Percentiles rank a stretch among this genome's conserved stretches.
These are phyloP conservation scores for Fusarium proliferatum DNA, from an alignment of 2,329 filamentous ascomycete species.

Conservation along the genomic window DNA sequence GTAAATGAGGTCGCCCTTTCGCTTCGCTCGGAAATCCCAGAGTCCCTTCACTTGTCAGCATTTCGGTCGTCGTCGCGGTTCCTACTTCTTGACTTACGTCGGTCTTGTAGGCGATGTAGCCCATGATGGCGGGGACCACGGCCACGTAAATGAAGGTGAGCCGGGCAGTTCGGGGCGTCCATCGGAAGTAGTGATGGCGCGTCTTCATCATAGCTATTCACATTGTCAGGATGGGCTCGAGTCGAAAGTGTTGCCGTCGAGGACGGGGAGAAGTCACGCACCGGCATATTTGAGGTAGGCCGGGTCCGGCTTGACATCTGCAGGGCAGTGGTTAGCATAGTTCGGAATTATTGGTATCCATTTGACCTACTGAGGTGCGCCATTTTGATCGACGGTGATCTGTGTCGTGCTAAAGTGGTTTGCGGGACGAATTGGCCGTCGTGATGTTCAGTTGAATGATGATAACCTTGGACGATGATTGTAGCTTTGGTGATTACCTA, in stretches of 20 bases:
- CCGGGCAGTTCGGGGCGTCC: constrained; percentile 85
- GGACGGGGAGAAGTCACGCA: constrained; percentile 46
- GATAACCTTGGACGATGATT: constrained; percentile 26
- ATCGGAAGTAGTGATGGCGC: constrained; percentile 95
- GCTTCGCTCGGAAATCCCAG: constrained; percentile 86
- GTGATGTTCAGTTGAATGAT: constrained; percentile 40
- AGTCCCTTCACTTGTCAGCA: constrained; percentile 73
- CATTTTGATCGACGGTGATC: constrained; percentile 48
- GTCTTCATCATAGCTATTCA: constrained; percentile 80
- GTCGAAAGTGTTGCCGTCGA: constrained; percentile 9
- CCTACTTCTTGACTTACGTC: constrained; percentile 74
- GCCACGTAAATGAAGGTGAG: constrained; percentile 82
- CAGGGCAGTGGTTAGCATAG: constrained; percentile 42
- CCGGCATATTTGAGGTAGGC: constrained; percentile 55
- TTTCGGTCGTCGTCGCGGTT: not conserved
- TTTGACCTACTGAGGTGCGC: constrained; percentile 53
- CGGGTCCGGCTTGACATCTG: constrained; percentile 57
- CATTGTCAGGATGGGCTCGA: constrained; percentile 39
- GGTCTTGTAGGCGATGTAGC: constrained; percentile 79
- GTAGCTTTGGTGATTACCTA: constrained; percentile 40
- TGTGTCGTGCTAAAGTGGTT: constrained; percentile 39
- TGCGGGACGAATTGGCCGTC: constrained; percentile 40
- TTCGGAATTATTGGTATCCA: not conserved
- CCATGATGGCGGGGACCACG: constrained; percentile 76
- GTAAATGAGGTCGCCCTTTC: constrained; percentile 82